Evolutionary conservation across 2,329 filamentous ascomycete species (phyloP), one percentile per base, ranked within the genome.

Genomic region (Blastomyces emzantsi): DNA sequence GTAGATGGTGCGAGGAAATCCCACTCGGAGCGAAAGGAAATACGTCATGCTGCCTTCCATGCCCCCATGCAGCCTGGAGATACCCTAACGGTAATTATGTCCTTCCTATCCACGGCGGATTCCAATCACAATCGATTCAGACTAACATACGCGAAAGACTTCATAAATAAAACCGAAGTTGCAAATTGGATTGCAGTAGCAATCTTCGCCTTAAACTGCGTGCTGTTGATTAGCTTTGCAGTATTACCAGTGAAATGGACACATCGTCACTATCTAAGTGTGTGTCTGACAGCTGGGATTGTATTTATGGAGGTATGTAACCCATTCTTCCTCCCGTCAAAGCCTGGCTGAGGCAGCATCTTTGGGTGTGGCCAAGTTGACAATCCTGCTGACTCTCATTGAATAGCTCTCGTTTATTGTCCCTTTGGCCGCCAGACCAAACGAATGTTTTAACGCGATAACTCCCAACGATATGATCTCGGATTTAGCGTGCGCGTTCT

Each of bases 381-480:
- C 6, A 36, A 36, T 43, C 22, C 62, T 63, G 60, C 68, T 74
- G 63, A 72, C 70, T 66, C 25, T 69, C 6, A 62, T 66, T 70
- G 56, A 71, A 61, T 60, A 96, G 87, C 81, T 97, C 68, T 92
- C 91, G 39, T 96, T 97, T 74, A 89, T 97, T 55, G 85, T 99
- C 51, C 93, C 94, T 0, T 83, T 97, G 28, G 91, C 85, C 15
- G 85, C 86, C 33, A 83, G 87, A 65, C 91, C 92, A 0, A 79
- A 90, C 0, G 86, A 96, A 79, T 99, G 94, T 75, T 89, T 86
- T 73, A 90, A 99, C 73, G 81, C 83, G 56, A 97, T 99, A 71
- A 99, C 94, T 0, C 94, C 94, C 0, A 87, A 97, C 72, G 90
- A 92, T 73, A 97, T 97, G 92, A 83, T 87, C 68, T 89, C 87